phyloP scores from a whole-genome alignment of 257 asterid species.

The Solanum etuberosum region DNA sequence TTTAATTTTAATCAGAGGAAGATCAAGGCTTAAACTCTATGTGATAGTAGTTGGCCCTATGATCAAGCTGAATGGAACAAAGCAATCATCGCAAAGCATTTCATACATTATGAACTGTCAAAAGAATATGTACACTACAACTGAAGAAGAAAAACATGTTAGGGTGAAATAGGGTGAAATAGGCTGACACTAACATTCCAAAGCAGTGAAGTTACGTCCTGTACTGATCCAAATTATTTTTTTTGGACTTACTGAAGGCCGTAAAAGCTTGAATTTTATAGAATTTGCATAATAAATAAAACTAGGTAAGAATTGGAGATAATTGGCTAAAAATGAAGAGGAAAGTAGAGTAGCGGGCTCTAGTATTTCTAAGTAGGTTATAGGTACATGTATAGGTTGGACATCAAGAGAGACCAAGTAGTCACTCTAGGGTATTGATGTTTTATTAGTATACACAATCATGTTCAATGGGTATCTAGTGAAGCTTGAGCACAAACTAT shows the following conservation, averaged over 20 bases:
- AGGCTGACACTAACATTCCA: background rate
- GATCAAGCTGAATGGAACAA: background rate
- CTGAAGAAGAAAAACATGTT: background rate
- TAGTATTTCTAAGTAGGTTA: background rate
- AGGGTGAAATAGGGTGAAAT: background rate
- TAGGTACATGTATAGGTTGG: background rate
- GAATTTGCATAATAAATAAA: background rate
- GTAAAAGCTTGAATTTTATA: background rate
- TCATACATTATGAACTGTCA: background rate
- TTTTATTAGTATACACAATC: background rate
- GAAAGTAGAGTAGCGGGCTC: background rate
- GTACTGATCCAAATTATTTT: background rate
- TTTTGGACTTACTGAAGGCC: background rate
- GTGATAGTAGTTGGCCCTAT: background rate
- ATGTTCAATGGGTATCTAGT: background rate
- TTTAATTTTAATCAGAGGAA: background rate
- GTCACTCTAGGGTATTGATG: background rate
- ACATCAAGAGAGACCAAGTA: background rate
- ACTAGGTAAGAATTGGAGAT: background rate
- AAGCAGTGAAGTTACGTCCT: background rate
- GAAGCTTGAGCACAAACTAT: background rate
- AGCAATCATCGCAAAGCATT: background rate
- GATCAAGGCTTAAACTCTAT: background rate
- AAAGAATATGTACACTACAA: background rate
- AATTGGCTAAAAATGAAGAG: background rate